phyloP scores from a whole-genome alignment of 305 asterid genomes.

The Stenogyne calaminthoides region DNA sequence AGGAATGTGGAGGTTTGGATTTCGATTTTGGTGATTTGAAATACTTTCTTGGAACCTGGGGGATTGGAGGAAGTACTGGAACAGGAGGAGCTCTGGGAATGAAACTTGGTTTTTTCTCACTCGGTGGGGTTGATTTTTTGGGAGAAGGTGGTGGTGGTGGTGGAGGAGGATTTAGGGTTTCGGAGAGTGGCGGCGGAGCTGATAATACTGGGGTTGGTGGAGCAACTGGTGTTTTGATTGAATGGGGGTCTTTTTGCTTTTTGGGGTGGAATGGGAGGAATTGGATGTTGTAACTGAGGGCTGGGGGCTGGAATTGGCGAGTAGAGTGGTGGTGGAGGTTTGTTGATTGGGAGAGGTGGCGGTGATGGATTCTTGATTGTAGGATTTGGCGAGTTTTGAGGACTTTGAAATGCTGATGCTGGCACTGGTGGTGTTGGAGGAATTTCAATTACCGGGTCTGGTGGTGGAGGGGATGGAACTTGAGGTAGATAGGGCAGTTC shows the following conservation, averaged over 20 bases:
- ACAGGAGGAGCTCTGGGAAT: conserved; percentile 68
- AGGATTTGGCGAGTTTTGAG: conserved; percentile 17
- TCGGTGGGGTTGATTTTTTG: conserved; percentile 28
- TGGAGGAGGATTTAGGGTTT: conserved; percentile 12
- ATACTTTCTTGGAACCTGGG: conserved; percentile 49
- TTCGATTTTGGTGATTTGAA: conserved; percentile 46
- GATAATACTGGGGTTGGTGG: conserved; percentile 2
- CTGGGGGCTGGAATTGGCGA: conserved; percentile 4
- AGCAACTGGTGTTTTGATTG: background rate
- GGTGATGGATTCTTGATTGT: conserved; percentile 2
- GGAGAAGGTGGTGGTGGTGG: conserved; percentile 25
- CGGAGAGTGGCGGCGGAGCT: conserved; percentile 4
- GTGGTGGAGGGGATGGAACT: conserved; percentile 30
- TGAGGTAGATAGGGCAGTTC: conserved; percentile 20
- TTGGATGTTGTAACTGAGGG: conserved; percentile 17
- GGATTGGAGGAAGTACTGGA: conserved; percentile 52
- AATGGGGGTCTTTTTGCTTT: background rate
- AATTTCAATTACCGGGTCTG: conserved; percentile 4
- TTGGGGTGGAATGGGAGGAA: conserved; percentile 17
- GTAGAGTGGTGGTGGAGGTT: background rate
- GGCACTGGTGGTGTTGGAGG: conserved; percentile 29
- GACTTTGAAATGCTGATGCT: conserved; percentile 5
- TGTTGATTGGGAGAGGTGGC: conserved; percentile 23
- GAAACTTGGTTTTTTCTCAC: conserved; percentile 23
- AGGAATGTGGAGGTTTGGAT: conserved; percentile 34